phyloP scores from a whole-genome alignment of 1,284 basidiomycete genomes.

The Trichosporon asahii region DNA sequence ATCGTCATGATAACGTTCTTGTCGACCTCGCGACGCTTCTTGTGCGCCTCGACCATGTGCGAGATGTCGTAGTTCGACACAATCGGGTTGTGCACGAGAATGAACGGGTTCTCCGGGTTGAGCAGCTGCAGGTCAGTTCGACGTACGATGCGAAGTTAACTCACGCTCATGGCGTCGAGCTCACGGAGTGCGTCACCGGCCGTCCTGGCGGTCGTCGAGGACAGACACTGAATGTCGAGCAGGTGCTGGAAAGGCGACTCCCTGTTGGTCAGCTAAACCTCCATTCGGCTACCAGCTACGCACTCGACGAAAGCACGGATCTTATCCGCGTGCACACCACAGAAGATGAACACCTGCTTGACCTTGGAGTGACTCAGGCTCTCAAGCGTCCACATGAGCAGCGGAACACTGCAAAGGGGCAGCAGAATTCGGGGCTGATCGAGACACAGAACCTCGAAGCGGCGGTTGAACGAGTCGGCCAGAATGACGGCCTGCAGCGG shows the following conservation, averaged over 20 bases:
- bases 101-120: conserved; percentile 72
- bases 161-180: conserved; percentile 71
- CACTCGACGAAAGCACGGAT: conserved; percentile 57
- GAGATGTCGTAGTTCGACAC: conserved; percentile 90
- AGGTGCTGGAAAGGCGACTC: conserved; percentile 49
- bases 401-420: conserved; percentile 86
- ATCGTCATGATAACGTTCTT: conserved; percentile 96
- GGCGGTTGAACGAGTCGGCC: conserved; percentile 90
- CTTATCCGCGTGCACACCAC: conserved; percentile 76
- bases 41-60: conserved; percentile 82
- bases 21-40: conserved; percentile 77
- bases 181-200: conserved; percentile 95
- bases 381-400: conserved; percentile 96
- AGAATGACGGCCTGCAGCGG: conserved; percentile 87
- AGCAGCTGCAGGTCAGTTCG: conserved; percentile 62
- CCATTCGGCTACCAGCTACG: neutral
- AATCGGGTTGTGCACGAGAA: conserved; percentile 89
- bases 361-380: conserved; percentile 86
- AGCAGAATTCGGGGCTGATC: conserved; percentile 81
- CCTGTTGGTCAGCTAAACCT: conserved; percentile 15
- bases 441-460: conserved; percentile 81
- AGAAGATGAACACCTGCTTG: conserved; percentile 92
- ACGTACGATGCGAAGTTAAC: conserved; percentile 1
- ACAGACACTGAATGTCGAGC: conserved; percentile 80
- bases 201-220: conserved; percentile 83